Base-by-base conservation (phyloP, 495 filamentous ascomycete species). In the Talaromyces ruber region DNA sequence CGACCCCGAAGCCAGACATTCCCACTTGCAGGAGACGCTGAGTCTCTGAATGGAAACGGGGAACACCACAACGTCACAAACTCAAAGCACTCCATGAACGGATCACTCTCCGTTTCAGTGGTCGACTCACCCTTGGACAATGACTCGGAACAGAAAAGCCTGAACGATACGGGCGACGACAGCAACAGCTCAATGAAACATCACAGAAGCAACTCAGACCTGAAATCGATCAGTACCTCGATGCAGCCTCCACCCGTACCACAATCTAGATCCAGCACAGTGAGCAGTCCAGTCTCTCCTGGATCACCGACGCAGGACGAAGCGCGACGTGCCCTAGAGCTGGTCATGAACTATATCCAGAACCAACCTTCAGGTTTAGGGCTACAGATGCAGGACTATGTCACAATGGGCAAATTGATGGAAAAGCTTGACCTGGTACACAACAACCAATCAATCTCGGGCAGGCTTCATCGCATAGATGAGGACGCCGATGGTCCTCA, bases 1-100 rank as follows among this genome's bases (percentile, higher is more conserved):
- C 84, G 93, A 34, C 92, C 90, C 26, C 85, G 94, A 70, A 95
- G 92, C 72, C 92, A 96, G 73, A 98, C 94, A 0, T 94, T 97
- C 59, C 93, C 94, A 26, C 82, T 86, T 28, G 73, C 88, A 58
- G 75, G 86, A 32, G 89, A 94, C 65, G 81, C 90, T 5, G 85
- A 84, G 54, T 87, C 89, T 67, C 83, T 91, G 66, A 84, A 18
- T 22, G 79, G 86, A 55, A 73, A 79, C 2, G 79, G 82, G 12
- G 88, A 92, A 43, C 80, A 86, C 7, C 8, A 66, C 87, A 34
- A 86, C 83, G 9, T n/a, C 21, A 52, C 26, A 24, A 12, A 18
- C 16, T 83, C 86, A 7, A 92, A 91, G 72, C 83, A 82, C 60
- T 65, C 65, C 28, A 66, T 72, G 43, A 79, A 82, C 63, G 74